Evolutionary conservation across 192 early-diverging fungal genomes (phyloP).

Genomic region (Coemansia sp.): DNA sequence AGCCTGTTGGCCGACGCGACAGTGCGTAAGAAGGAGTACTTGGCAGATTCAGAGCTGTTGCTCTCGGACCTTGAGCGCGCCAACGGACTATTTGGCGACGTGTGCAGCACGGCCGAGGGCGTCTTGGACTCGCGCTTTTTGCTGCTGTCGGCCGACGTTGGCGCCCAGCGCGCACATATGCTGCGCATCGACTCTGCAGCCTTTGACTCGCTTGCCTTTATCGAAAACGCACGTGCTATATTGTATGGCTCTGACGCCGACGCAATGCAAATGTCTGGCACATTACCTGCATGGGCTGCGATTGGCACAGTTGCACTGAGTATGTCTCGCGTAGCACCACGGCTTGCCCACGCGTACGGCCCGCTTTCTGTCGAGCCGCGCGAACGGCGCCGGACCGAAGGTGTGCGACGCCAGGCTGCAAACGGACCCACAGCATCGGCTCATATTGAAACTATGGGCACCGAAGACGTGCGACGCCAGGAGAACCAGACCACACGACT

Average conservation of each 20-base stretch:
- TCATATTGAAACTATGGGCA: constrained; percentile 56
- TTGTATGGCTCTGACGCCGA: constrained; percentile 57
- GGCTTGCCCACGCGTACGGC: constrained; percentile 76
- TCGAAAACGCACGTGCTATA: constrained; percentile 57
- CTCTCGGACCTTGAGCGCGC: constrained; percentile 41
- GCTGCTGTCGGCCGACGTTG: constrained; percentile 69
- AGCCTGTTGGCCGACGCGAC: constrained; percentile 39
- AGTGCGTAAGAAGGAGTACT: constrained; percentile 45
- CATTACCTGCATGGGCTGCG: constrained; percentile 57
- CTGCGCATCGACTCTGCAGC: constrained; percentile 70
- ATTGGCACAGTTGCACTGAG: constrained; percentile 57
- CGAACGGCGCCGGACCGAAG: constrained; percentile 17
- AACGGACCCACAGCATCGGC: constrained; percentile 8
- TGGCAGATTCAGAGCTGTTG: constrained; percentile 30
- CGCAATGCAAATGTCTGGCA: constrained; percentile 39
- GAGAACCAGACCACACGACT: constrained; percentile 85
- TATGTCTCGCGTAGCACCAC: constrained; percentile 58
- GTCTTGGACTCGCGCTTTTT: constrained; percentile 83
- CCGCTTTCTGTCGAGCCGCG: constrained; percentile 30
- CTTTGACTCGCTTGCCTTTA: constrained; percentile 76
- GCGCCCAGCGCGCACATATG: constrained; percentile 71
- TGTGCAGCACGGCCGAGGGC: constrained; percentile 80
- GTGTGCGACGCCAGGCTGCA: background rate
- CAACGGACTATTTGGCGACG: constrained; percentile 51
- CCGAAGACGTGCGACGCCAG: constrained; percentile 71